A percentile compares a stretch with the other conserved stretches of the same genome.
Evolutionary conservation across 2,329 filamentous ascomycete species (phyloP).

Genomic region (Colletotrichum sp.): DNA sequence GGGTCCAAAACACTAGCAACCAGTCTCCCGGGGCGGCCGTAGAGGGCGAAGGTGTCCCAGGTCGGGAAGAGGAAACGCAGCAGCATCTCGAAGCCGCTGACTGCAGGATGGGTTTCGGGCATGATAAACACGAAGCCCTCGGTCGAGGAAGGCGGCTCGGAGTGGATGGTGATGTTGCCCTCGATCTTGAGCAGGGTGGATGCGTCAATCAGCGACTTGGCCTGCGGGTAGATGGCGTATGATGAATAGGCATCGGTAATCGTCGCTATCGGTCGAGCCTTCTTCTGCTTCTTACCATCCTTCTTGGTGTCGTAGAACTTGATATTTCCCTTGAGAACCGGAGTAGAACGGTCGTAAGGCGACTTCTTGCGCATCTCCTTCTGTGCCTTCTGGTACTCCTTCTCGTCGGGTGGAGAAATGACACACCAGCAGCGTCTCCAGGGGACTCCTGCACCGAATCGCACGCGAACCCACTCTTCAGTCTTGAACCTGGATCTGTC

Average conservation of each 20-base stretch:
- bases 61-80: slow-evolving; percentile 90
- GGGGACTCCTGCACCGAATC: slow-evolving; percentile 93
- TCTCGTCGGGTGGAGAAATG: slow-evolving; percentile 90
- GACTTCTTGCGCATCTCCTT: slow-evolving; percentile 84
- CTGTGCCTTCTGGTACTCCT: slow-evolving; percentile 83
- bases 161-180: slow-evolving; percentile 87
- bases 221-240: slow-evolving; percentile 95
- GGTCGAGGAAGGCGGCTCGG: slow-evolving; percentile 74
- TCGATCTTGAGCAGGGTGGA: slow-evolving; percentile 95
- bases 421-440: slow-evolving; percentile 99
- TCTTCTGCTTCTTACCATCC: slow-evolving; percentile 86
- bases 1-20: slow-evolving; percentile 87
- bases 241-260: slow-evolving; percentile 90
- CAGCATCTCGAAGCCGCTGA: slow-evolving; percentile 95
- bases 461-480: slow-evolving; percentile 93
- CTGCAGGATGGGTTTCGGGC: slow-evolving; percentile 91
- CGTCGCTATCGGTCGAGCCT: slow-evolving; percentile 86
- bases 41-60: slow-evolving; percentile 90
- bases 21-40: slow-evolving; percentile 85
- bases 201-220: slow-evolving; percentile 90
- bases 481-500: slow-evolving; percentile 77
- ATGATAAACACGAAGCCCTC: slow-evolving; percentile 98
- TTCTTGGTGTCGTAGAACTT: slow-evolving; percentile 89
- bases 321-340: slow-evolving; percentile 82
- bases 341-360: slow-evolving; percentile 76